These are phyloP conservation scores for Phytophthora rubi DNA, from an alignment of 352 stramenopile species.

Conservation along the genomic window DNA sequence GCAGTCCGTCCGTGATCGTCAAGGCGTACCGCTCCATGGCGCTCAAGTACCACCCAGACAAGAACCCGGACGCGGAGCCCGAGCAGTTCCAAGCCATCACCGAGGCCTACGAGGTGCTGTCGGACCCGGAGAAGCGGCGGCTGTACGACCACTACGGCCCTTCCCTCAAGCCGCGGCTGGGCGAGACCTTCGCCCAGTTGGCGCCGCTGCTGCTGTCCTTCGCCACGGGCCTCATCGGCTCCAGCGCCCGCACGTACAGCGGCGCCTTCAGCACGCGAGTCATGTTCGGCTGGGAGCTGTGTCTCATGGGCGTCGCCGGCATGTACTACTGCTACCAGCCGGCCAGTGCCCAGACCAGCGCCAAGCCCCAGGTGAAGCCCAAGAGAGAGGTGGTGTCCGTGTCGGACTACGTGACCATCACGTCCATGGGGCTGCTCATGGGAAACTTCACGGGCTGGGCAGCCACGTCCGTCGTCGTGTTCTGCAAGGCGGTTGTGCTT, in stretches of 20 bases:
- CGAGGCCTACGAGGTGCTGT: slow-evolving; percentile 80
- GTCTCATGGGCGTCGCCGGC: slow-evolving; percentile 59
- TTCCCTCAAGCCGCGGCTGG: slow-evolving; percentile 61
- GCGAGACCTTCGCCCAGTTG: slow-evolving; percentile 68
- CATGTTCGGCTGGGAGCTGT: slow-evolving; percentile 52
- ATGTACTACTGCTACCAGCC: slow-evolving; percentile 66
- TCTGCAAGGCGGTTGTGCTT: slow-evolving; percentile 62
- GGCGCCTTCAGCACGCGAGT: slow-evolving; percentile 31
- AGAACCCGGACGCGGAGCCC: slow-evolving; percentile 90
- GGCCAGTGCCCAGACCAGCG: not conserved
- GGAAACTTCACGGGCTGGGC: slow-evolving; percentile 73
- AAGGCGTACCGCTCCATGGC: slow-evolving; percentile 94
- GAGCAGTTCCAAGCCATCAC: slow-evolving; percentile 91
- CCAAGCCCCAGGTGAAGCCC: slow-evolving; percentile 22
- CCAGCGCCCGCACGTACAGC: slow-evolving; percentile 51
- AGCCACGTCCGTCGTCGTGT: slow-evolving; percentile 54
- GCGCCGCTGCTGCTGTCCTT: slow-evolving; percentile 73
- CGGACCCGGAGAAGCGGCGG: slow-evolving; percentile 72
- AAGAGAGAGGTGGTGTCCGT: slow-evolving; percentile 64
- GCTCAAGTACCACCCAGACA: slow-evolving; percentile 96
- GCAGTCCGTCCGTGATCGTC: slow-evolving; percentile 93
- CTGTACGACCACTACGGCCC: slow-evolving; percentile 81
- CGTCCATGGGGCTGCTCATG: slow-evolving; percentile 58
- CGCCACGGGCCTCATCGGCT: slow-evolving; percentile 56
- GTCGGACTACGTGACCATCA: slow-evolving; percentile 76